Evolutionary conservation across 129 eudicot species (phyloP).

Genomic region (Heracleum sosnowskyi): DNA sequence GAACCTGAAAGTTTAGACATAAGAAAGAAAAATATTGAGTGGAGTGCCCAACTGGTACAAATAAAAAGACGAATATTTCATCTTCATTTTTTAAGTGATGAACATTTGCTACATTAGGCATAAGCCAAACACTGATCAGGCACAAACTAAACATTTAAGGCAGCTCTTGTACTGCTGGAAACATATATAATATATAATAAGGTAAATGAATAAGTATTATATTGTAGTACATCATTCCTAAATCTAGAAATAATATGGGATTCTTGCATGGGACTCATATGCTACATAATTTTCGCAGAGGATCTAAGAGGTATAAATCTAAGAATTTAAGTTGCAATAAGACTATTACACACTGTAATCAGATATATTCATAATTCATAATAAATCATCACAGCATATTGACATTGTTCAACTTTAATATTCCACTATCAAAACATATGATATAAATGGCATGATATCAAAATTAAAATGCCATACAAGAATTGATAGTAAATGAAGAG

Average conservation of each 20-base stretch:
- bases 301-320: background rate
- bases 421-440: background rate
- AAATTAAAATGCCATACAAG: background rate
- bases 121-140: background rate
- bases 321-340: background rate
- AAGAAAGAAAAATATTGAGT: background rate
- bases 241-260: background rate
- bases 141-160: background rate
- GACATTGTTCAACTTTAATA: background rate
- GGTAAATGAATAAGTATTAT: background rate
- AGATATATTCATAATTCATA: background rate
- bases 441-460: background rate
- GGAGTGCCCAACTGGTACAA: background rate
- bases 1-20: conserved; percentile 50
- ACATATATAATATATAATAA: too few relatives aligned
- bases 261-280: background rate
- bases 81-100: background rate
- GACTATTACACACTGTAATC: background rate
- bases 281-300: background rate
- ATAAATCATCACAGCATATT: background rate
- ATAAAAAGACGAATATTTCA: background rate
- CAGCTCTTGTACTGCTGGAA: background rate
- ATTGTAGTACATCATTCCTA: background rate
- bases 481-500: background rate
- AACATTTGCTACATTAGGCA: background rate